phyloP scores from a whole-genome alignment of 2,329 filamentous ascomycete genomes.

The Dactylellina leptospora region DNA sequence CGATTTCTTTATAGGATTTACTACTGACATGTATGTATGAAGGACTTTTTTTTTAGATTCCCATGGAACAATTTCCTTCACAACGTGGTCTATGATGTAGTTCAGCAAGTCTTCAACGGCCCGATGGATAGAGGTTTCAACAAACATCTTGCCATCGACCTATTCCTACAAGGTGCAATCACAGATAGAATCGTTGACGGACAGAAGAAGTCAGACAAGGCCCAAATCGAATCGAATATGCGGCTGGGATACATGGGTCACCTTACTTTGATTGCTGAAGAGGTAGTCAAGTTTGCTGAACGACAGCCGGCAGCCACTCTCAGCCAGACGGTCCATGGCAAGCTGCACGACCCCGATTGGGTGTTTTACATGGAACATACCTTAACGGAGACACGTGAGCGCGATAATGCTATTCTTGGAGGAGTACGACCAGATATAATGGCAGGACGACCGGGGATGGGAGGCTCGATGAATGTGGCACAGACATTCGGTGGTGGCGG shows the following conservation, averaged over 20 bases:
- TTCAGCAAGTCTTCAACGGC: slow-evolving; percentile 98
- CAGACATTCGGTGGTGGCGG: slow-evolving; percentile 55
- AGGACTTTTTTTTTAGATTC: slow-evolving; percentile 98
- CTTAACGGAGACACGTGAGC: slow-evolving; percentile 88
- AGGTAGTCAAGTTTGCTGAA: slow-evolving; percentile 98
- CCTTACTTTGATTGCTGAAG: slow-evolving; percentile 93
- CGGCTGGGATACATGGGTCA: slow-evolving; percentile 98
- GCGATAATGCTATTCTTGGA: slow-evolving; percentile 97
- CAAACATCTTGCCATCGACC: slow-evolving; percentile 83
- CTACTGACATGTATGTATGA: slow-evolving; percentile 16
- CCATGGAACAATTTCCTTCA: slow-evolving; percentile 99
- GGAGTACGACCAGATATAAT: slow-evolving; percentile 92
- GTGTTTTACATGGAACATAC: slow-evolving; percentile 93
- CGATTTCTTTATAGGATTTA: background rate
- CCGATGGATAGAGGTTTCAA: slow-evolving; percentile 97
- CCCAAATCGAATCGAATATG: slow-evolving; percentile 83
- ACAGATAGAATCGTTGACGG: slow-evolving; percentile 92
- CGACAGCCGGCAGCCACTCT: slow-evolving; percentile 88
- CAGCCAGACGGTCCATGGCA: slow-evolving; percentile 83
- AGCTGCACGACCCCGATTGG: slow-evolving; percentile 89
- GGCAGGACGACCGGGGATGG: slow-evolving; percentile 70
- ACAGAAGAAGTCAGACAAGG: slow-evolving; percentile 84
- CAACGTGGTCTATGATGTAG: slow-evolving; percentile 98
- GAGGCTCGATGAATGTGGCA: slow-evolving; percentile 57
- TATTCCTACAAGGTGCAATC: slow-evolving; percentile 89